Evolutionary conservation across 2,329 filamentous ascomycete genomes (phyloP), one percentile per base, ranked within the genome.

Genomic region (Botrytis paeoniae): DNA sequence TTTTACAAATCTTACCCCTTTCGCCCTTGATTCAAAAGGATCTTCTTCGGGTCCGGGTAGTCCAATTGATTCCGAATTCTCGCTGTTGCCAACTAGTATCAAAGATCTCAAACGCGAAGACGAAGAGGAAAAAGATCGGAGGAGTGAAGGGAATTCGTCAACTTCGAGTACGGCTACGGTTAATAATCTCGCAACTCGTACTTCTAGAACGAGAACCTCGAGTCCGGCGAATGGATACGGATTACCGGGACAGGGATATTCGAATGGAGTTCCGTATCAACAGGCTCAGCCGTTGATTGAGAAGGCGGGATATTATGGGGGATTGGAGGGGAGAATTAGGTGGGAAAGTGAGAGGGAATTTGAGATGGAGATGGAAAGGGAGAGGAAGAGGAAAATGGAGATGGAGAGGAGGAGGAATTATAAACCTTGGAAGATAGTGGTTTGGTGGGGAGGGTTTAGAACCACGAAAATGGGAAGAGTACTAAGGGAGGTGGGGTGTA

Each of bases 401-500:
- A 14, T 51, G 72, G 63, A 60, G 51, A 69, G 39, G 59, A 48
- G 65, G 64, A 57, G 63, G 20, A 65, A 68, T 60, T 54, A 54
- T 20, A 66, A 37, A 59, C 70, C 61, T 14, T 68, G 64, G 51
- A 43, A 9, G 29, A 32, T 72, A 29, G 45, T 70, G 61, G 25
- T 4, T 61, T 66, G 69, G 65, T 73, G 62, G 72, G 32, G 54
- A 72, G 73, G 6, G 16, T 68, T 54, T 22, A 76, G 83, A 69
- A 83, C 81, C 80, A 77, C 82, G 69, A 83, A 81, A 35, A 80
- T 87, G 4, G 80, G 81, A 1, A 80, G 88, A 7, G 86, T 92
- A 9, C 80, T 84, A 45, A 83, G 85, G 39, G 92, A 95, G 80
- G 82, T 94, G 54, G 86, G 85, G 82, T 86, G 84, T 14, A 90